phyloP scores from a whole-genome alignment of 1,284 basidiomycete genomes.

The Heterobasidion occidentale region DNA sequence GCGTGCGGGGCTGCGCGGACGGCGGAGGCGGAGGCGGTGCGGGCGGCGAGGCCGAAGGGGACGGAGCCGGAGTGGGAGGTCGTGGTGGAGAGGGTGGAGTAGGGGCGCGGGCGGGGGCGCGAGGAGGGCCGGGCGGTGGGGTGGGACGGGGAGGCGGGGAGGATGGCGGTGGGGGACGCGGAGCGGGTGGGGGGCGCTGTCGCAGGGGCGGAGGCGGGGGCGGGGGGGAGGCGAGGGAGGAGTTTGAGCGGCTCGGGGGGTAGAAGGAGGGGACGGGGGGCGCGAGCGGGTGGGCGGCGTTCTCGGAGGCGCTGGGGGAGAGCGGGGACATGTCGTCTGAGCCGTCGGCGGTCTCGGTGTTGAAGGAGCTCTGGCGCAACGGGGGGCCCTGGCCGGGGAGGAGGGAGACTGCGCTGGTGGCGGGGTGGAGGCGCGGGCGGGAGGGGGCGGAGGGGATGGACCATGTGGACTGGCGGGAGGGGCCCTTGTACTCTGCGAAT shows the following conservation, averaged over 20 bases:
- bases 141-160: not conserved
- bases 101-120: not conserved
- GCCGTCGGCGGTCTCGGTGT: conserved; percentile 17
- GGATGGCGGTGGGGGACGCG: not conserved
- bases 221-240: not conserved
- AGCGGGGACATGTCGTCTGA: not conserved
- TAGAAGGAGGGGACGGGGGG: conserved; percentile 21
- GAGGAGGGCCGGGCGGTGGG: not conserved
- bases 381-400: conserved; percentile 13
- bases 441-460: conserved; percentile 6
- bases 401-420: conserved; percentile 21
- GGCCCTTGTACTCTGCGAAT: conserved; percentile 13
- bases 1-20: conserved; percentile 43
- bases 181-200: not conserved
- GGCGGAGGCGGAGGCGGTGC: no score
- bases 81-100: conserved; percentile 12
- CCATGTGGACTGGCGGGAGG: conserved; percentile 15
- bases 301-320: not conserved
- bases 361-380: conserved; percentile 16
- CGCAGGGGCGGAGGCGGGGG: not conserved
- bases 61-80: conserved; percentile 22
- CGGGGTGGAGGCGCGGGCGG: conserved; percentile 9
- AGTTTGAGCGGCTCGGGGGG: conserved; percentile 4
- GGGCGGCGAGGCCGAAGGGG: conserved; percentile 17
- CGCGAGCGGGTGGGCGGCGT: conserved; percentile 7